Evolutionary conservation across 2,329 filamentous ascomycete species (phyloP), one percentile per base, ranked within the genome.

Genomic region (Myriosclerotinia duriaeana): DNA sequence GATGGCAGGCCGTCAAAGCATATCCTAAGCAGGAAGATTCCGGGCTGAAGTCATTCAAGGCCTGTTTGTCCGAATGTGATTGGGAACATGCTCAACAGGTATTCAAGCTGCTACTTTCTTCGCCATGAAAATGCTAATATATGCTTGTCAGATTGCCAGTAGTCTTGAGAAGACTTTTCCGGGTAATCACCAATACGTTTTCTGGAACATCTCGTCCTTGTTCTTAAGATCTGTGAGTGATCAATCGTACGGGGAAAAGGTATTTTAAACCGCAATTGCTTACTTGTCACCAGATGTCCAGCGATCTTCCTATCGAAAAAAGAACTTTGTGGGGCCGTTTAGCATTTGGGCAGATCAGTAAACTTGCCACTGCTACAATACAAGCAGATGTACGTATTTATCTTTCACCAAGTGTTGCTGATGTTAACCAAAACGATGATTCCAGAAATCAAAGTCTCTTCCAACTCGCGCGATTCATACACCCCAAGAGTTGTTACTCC

Each of bases 71-170:
- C 48, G 74, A 71, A 54, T 65, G 72, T 60, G 75, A 77, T 68
- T 67, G 75, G 48, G 74, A 77, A 46, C 73, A 76, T 70, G 76
- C 76, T 26, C 71, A 74, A 66, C 72, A 75, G 71, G 75, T 74
- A 70, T 42, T 42, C 11, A 59, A 17, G 54, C n/a, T 42, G 30
- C 11, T n/a, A 26, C 14, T 20, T 17, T 38, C n/a, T 38, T 38
- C 30, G n/a, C 30, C 8, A 14, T 9, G 34, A 60, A 3, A 53
- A 53, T 56, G 30, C 54, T 64, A 50, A 65, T 67, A 20, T 48
- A 38, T n/a, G 26, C 22, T 53, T 26, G 11, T 11, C 66, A 76
- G 74, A 77, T 77, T 66, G 72, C 73, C 9, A 77, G 73, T 54
- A 74, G 72, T 64, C 69, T 77, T 6, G 75, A 77, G 60, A 77